Percentiles rank a stretch among this genome's conserved stretches.
These are phyloP conservation scores for Parachlorella kessleri DNA, from an alignment of 139 green algal species.

Conservation along the genomic window DNA sequence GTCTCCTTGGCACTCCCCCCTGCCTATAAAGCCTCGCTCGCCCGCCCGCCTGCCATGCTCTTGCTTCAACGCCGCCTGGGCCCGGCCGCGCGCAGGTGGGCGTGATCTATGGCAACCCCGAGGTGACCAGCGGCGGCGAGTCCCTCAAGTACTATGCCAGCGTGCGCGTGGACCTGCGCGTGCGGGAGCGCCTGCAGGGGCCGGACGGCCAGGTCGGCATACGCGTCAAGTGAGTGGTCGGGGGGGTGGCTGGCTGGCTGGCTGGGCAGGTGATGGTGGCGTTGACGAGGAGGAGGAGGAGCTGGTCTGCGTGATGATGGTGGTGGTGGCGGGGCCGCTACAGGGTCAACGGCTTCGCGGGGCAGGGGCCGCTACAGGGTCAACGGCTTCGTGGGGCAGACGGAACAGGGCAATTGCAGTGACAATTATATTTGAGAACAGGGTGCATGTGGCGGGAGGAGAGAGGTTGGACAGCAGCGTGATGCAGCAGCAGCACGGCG, in stretches of 20 bases:
- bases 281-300: background rate
- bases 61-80: background rate
- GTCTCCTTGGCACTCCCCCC: background rate
- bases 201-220: slow-evolving; percentile 62
- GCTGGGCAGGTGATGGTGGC: background rate
- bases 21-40: background rate
- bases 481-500: too few species aligned
- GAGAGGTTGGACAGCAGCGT: too few species aligned
- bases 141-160: slow-evolving; percentile 95
- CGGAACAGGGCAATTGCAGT: too few species aligned
- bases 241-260: background rate
- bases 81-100: slow-evolving; percentile 55
- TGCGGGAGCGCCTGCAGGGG: slow-evolving; percentile 61
- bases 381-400: too few species aligned
- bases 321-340: too few species aligned
- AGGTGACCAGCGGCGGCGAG: slow-evolving; percentile 91
- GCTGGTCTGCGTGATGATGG: too few species aligned
- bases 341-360: too few species aligned
- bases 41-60: background rate
- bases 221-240: slow-evolving; percentile 55
- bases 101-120: slow-evolving; percentile 92
- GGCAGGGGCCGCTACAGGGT: too few species aligned
- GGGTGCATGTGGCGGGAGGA: too few species aligned
- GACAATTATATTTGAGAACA: too few species aligned
- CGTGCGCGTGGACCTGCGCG: slow-evolving; percentile 64